These are phyloP conservation scores for Medicago arabica DNA, from an alignment of 306 rosid species.

Conservation along the genomic window DNA sequence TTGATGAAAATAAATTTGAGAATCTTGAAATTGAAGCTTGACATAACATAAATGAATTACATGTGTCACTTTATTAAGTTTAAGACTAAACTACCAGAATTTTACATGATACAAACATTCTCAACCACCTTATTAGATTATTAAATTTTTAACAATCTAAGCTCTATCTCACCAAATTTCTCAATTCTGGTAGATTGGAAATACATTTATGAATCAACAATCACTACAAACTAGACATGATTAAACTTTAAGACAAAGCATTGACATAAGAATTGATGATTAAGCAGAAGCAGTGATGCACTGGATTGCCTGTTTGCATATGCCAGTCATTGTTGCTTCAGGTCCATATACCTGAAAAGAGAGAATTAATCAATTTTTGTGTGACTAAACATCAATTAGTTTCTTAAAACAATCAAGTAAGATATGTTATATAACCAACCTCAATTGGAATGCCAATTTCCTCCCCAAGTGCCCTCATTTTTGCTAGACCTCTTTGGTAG, in stretches of 20 bases:
- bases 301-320: constrained; percentile 95
- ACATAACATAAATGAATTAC: neutral
- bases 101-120: constrained; percentile 32
- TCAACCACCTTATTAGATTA: constrained; percentile 38
- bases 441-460: constrained; percentile 95
- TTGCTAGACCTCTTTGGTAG: constrained; percentile 91
- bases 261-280: constrained; percentile 14
- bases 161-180: constrained; percentile 36
- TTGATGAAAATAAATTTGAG: neutral
- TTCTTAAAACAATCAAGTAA: constrained; percentile 22
- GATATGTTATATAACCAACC: constrained; percentile 62
- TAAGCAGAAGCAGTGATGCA: constrained; percentile 85
- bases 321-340: constrained; percentile 98
- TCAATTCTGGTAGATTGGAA: constrained; percentile 23
- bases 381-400: constrained; percentile 9
- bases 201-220: constrained; percentile 40
- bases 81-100: constrained; percentile 2
- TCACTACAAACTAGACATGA: constrained; percentile 39
- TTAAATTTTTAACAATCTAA: constrained; percentile 27
- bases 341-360: constrained; percentile 90
- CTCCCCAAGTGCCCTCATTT: constrained; percentile 89
- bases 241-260: constrained; percentile 9
- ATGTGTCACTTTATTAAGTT: neutral
- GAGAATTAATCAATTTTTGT: constrained; percentile 4
- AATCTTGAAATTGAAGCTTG: neutral